Percentiles rank a stretch among this genome's conserved stretches.
Conservation (phyloP, 345 rosid species). For the Salix brachista region DNA sequence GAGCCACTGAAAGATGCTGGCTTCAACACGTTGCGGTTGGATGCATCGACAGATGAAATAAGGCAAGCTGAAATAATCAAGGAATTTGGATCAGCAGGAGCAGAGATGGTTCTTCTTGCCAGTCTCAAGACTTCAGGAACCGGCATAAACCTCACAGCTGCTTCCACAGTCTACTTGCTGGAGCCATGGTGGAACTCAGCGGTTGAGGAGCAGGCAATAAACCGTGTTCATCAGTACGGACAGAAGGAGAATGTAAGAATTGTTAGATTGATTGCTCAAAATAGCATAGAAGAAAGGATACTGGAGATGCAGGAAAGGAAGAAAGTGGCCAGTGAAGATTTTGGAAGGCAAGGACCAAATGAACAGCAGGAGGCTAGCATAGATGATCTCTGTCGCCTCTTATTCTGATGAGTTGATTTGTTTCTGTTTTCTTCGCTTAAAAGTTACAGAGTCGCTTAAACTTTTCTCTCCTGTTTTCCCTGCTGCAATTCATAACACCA, state of each 20-base stretch:
- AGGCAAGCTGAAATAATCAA: slow-evolving; percentile 56
- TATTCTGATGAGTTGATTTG: slow-evolving; percentile 41
- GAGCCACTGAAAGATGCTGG: slow-evolving; percentile 65
- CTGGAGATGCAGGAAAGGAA: slow-evolving; percentile 71
- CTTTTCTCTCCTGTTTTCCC: too few relatives aligned
- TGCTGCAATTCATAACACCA: too few relatives aligned
- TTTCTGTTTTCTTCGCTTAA: too few relatives aligned
- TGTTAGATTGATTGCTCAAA: slow-evolving; percentile 65
- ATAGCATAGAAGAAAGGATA: slow-evolving; percentile 78
- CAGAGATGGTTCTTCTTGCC: slow-evolving; percentile 59
- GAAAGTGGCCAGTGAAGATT: slow-evolving; percentile 64
- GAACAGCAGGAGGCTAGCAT: slow-evolving; percentile 44
- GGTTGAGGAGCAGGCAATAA: slow-evolving; percentile 88
- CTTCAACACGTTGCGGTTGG: slow-evolving; percentile 63
- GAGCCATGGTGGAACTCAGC: slow-evolving; percentile 99
- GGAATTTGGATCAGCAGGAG: slow-evolving; percentile 45
- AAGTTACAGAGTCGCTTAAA: too few relatives aligned
- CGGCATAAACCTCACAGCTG: slow-evolving; percentile 77
- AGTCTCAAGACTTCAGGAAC: slow-evolving; percentile 74
- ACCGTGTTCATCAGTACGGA: slow-evolving; percentile 79
- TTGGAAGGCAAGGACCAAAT: slow-evolving; percentile 38
- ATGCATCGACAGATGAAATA: slow-evolving; percentile 71
- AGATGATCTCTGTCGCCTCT: slow-evolving; percentile 53
- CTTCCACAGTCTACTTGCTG: slow-evolving; percentile 64
- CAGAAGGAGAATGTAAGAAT: slow-evolving; percentile 61